These are phyloP conservation scores for Diaporthe sp. DNA, from an alignment of 2,329 filamentous ascomycete species.

Conservation along the genomic window DNA sequence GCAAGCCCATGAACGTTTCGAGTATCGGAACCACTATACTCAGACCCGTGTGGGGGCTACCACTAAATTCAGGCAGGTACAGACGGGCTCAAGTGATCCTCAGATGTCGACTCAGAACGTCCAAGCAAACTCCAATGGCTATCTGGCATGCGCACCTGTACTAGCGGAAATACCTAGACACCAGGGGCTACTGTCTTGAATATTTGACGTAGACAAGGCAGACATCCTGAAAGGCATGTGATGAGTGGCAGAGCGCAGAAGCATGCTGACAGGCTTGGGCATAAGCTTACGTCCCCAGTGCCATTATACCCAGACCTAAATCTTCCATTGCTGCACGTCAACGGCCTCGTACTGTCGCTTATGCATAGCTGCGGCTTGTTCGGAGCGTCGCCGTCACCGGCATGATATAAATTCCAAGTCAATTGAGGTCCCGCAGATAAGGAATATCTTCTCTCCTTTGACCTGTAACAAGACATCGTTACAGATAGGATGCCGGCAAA, in stretches of 20 bases:
- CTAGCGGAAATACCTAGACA: background rate
- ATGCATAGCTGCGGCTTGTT: background rate
- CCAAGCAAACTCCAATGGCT: background rate
- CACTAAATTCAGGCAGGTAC: background rate
- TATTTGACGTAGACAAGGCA: background rate
- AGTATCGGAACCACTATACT: background rate
- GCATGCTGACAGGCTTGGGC: background rate
- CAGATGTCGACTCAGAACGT: background rate
- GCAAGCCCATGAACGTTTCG: conserved; percentile 4
- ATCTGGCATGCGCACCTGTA: background rate
- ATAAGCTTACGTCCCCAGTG: background rate
- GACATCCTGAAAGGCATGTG: background rate
- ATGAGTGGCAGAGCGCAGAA: background rate
- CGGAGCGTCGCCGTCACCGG: background rate
- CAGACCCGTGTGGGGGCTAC: background rate
- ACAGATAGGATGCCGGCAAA: conserved; percentile 27
- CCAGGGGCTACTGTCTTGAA: background rate
- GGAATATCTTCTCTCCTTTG: background rate
- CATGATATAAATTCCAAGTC: background rate
- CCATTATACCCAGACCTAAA: background rate
- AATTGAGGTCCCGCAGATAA: background rate
- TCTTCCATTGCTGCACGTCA: background rate
- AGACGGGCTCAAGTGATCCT: background rate
- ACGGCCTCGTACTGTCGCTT: background rate
- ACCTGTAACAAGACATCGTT: background rate